Evolutionary conservation across 2,329 filamentous ascomycete species (phyloP).

Genomic region (Mollisiaceae sp.): DNA sequence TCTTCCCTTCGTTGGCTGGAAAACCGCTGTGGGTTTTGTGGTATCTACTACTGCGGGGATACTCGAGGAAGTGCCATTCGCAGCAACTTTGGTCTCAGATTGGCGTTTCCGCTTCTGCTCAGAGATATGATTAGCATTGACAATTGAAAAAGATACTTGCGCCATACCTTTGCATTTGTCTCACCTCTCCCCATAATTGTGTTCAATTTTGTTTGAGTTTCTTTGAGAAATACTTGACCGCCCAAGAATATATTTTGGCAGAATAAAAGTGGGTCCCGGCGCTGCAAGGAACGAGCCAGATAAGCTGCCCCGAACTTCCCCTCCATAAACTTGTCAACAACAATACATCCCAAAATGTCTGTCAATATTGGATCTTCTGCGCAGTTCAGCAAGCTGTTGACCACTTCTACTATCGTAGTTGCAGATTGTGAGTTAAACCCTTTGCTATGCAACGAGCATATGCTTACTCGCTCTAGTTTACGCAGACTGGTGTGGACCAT

Average conservation of each 20-base stretch:
- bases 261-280: background rate
- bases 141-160: background rate
- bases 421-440: constrained; percentile 76
- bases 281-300: constrained; percentile 2
- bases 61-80: constrained; percentile 40
- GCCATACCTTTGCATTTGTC: constrained; percentile 39
- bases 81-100: constrained; percentile 34
- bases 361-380: constrained; percentile 66
- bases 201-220: background rate
- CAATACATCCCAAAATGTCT: constrained; percentile 36
- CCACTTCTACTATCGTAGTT: constrained; percentile 78
- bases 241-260: background rate
- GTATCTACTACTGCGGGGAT: constrained; percentile 48
- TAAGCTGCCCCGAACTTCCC: constrained; percentile 9
- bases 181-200: constrained; percentile 40
- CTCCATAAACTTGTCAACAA: constrained; percentile 3
- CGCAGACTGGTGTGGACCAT: constrained; percentile 93
- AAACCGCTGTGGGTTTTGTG: constrained; percentile 72
- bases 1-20: constrained; percentile 66
- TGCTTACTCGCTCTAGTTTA: constrained; percentile 67
- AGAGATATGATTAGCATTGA: background rate
- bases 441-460: constrained; percentile 31
- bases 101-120: constrained; percentile 43
- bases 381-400: constrained; percentile 76
- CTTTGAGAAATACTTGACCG: background rate